Base-by-base conservation (phyloP, 179 eudicot genomes). In the Gypsophila paniculata region DNA sequence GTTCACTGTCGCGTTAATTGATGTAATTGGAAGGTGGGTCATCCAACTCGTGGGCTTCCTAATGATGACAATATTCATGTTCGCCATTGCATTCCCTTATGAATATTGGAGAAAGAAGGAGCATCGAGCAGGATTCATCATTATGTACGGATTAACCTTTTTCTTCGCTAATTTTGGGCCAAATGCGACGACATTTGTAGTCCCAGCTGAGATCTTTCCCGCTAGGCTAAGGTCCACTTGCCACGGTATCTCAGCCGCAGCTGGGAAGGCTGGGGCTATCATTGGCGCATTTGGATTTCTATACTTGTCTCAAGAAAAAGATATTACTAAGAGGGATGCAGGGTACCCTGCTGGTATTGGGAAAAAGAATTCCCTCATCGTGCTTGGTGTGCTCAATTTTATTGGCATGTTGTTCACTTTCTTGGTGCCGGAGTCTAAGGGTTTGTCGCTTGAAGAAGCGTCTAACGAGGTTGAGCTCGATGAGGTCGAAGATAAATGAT, bases 161-260 rank as follows among this genome's bases (percentile, higher is more conserved):
- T 84, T 84, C 72, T 84, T 84, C 5, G 71, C 83, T 0, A 84
- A 84, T 59, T 84, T 84, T 22, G 87, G 85, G 19, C 87, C 87
- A 0, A 84, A 84, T 23, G 74, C 83, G 0, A 84, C 85, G 18
- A 81, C 87, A 17, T 84, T 81, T 23, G 79, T 84, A 1, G 81
- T 84, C 18, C 86, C 85, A 0, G 86, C 85, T 1, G 85, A 84
- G 79, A 75, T 84, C 32, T 84, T 84, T 53, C 83, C 83, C 5
- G 85, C 85, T 0, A 53, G 87, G 57, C 23, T 81, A 2, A 73
- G 86, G 55, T 81, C 85, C 0, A 84, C 87, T 0, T 84, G 87
- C 58, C 81, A 84, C 23, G 87, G 87, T 19, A 81, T 78, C 39
- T 84, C 87, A 0, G 79, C 85, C 0, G 85, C 85, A 0, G 65